Base-by-base conservation (phyloP, 2,329 filamentous ascomycete species). In the Thelonectria rubi region DNA sequence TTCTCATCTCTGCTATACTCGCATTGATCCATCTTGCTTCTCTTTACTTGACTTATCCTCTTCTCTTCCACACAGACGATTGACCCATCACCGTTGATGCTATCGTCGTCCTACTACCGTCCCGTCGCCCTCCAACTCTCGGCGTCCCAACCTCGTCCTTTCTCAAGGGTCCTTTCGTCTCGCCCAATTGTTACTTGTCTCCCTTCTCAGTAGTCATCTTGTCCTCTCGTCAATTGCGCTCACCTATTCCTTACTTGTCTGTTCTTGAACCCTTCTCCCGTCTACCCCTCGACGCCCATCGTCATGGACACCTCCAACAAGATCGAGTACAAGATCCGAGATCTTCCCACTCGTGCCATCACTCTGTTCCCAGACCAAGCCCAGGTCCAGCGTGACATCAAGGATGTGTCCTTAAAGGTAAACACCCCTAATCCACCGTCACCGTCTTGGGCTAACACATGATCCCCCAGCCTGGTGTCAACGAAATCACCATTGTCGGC, bases 321-420 rank as follows among this genome's bases (percentile, higher is more conserved):
- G 60, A 73, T 84, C 60, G 79, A 85, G 61, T 88, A 87, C 72
- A 80, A 81, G 32, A 74, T 90, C 63, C 81, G 83, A 45, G 81
- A 88, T 50, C 77, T 90, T 30, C 70, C 77, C 9, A 90, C 88
- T 34, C 84, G 84, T 51, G 84, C 83, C 0, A 87, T 91, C 15
- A 87, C 84, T 0, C 80, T 91, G 42, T 90, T 88, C 61, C 88
- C 88, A 0, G 79, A 79, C 2, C 79, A 84, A 64, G 88, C 88
- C 1, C 87, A 88, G 49, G 74, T 91, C 30, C 80, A 84, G 12
- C 82, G 88, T 24, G 85, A 89, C 55, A 82, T 91, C 70, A 83
- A 82, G 59, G 76, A 84, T 65, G 77, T 89, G 15, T 58, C 65
- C 42, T 68, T 76, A 37, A 71, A 72, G 60, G 73, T 74, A 59